A percentile compares a stretch with the other conserved stretches of the same genome.
phyloP scores from a whole-genome alignment of 129 eudicot genomes.

The Scalesia atractyloides region DNA sequence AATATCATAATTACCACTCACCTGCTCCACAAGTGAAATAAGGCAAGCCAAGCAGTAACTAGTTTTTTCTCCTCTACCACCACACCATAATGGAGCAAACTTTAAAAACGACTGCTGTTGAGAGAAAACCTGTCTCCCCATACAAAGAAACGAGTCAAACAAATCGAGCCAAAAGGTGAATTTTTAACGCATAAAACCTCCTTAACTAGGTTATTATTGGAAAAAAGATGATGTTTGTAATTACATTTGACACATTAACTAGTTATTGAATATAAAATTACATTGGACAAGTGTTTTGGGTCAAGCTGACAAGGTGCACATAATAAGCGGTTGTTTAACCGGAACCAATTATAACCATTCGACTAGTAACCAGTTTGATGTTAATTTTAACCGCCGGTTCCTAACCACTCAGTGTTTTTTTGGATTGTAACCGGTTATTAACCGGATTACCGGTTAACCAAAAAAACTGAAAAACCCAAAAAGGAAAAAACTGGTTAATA shows the following conservation, averaged over 20 bases:
- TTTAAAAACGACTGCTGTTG: slow-evolving; percentile 56
- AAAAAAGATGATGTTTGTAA: neutral
- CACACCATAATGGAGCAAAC: slow-evolving; percentile 48
- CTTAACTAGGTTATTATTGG: neutral
- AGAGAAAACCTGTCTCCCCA: slow-evolving; percentile 66
- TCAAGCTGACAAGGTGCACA: neutral
- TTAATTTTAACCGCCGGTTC: too few relatives aligned
- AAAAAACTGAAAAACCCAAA: too few relatives aligned
- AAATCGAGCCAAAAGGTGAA: neutral
- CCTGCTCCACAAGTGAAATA: slow-evolving; percentile 96
- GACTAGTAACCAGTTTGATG: too few relatives aligned
- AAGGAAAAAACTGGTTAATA: too few relatives aligned
- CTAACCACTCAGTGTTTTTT: too few relatives aligned
- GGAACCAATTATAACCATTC: too few relatives aligned
- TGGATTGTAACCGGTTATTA: too few relatives aligned
- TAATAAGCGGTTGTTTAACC: too few relatives aligned
- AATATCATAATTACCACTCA: slow-evolving; percentile 15
- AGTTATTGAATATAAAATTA: neutral
- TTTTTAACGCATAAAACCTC: neutral
- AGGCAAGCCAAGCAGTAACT: slow-evolving; percentile 90
- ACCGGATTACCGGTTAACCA: too few relatives aligned
- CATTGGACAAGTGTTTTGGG: neutral
- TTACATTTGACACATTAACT: neutral
- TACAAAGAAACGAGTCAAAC: slow-evolving; percentile 13
- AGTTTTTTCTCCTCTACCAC: slow-evolving; percentile 55